These are phyloP conservation scores for Spergularia bocconei DNA, from an alignment of 148 eudicot species.

Conservation along the genomic window DNA sequence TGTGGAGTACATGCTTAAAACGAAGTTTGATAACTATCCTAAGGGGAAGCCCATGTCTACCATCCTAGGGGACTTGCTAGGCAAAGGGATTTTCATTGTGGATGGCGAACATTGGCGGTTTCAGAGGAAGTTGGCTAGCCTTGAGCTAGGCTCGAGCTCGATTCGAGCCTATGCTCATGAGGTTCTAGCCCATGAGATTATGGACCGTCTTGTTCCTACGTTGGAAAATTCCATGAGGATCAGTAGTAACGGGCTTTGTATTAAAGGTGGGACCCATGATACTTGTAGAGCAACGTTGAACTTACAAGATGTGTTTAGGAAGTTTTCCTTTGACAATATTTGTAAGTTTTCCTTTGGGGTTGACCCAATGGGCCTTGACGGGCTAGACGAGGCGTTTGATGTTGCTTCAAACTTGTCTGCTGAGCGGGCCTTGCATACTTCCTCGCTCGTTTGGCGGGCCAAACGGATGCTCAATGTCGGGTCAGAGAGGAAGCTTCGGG, in stretches of 20 bases:
- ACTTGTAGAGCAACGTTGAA: slow-evolving; percentile 18
- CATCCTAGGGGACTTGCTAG: slow-evolving; percentile 52
- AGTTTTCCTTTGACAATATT: slow-evolving; percentile 48
- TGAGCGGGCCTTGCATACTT: slow-evolving; percentile 34
- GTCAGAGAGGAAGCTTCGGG: slow-evolving; percentile 37
- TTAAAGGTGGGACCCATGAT: not conserved
- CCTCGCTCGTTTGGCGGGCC: slow-evolving; percentile 43
- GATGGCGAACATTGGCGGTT: slow-evolving; percentile 58
- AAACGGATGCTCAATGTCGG: slow-evolving; percentile 45
- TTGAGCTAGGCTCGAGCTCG: slow-evolving; percentile 48
- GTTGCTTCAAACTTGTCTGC: slow-evolving; percentile 45
- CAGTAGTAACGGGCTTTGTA: not conserved
- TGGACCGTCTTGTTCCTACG: slow-evolving; percentile 27
- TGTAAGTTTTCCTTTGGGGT: slow-evolving; percentile 54
- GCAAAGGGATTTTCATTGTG: slow-evolving; percentile 50
- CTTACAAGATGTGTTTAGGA: slow-evolving; percentile 44
- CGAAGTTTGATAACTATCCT: slow-evolving; percentile 53
- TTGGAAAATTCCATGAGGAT: not conserved
- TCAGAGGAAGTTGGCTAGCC: slow-evolving; percentile 50
- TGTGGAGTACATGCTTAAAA: slow-evolving; percentile 51
- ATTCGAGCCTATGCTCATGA: slow-evolving; percentile 45
- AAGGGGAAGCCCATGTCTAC: slow-evolving; percentile 43
- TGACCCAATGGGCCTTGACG: slow-evolving; percentile 36
- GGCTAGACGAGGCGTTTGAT: slow-evolving; percentile 48
- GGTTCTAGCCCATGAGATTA: slow-evolving; percentile 34